These are phyloP conservation scores for Pichia kluyveri DNA, from an alignment of 805 yeast genomes.

Conservation along the genomic window DNA sequence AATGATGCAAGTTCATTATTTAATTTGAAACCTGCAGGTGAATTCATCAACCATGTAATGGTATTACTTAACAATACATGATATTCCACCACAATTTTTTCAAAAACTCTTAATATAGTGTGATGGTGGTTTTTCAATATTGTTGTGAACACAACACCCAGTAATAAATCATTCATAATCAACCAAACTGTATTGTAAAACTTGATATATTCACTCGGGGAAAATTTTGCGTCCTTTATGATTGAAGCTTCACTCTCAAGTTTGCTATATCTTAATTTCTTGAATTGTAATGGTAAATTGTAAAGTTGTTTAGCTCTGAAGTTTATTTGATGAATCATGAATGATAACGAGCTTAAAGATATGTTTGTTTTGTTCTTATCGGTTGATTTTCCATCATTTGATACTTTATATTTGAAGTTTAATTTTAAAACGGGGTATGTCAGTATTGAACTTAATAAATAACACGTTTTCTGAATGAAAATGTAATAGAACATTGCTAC, in stretches of 20 bases:
- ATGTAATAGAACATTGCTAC: constrained; percentile 1
- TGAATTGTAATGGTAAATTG: constrained; percentile 72
- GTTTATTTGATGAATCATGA: constrained; percentile 68
- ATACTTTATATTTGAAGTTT: neutral
- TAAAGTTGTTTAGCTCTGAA: constrained; percentile 66
- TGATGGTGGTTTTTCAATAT: constrained; percentile 24
- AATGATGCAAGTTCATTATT: constrained; percentile 80
- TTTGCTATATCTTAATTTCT: constrained; percentile 34
- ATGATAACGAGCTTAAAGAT: constrained; percentile 8
- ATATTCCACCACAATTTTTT: constrained; percentile 24
- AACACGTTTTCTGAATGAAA: constrained; percentile 9
- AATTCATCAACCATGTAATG: constrained; percentile 69
- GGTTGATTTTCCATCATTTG: no score
- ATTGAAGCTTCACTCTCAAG: constrained; percentile 33
- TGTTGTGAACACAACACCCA: constrained; percentile 58
- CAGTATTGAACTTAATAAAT: constrained; percentile 4
- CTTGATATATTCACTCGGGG: constrained; percentile 54
- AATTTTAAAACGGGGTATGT: constrained; percentile 10
- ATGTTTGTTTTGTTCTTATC: neutral
- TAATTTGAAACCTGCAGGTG: constrained; percentile 91
- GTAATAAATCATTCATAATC: constrained; percentile 66
- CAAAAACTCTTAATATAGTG: constrained; percentile 5
- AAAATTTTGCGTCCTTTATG: constrained; percentile 29
- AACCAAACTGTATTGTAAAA: constrained; percentile 88
- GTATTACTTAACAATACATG: constrained; percentile 26